Base-by-base conservation (phyloP, 2,329 filamentous ascomycete species). In the Clonostachys sp. region DNA sequence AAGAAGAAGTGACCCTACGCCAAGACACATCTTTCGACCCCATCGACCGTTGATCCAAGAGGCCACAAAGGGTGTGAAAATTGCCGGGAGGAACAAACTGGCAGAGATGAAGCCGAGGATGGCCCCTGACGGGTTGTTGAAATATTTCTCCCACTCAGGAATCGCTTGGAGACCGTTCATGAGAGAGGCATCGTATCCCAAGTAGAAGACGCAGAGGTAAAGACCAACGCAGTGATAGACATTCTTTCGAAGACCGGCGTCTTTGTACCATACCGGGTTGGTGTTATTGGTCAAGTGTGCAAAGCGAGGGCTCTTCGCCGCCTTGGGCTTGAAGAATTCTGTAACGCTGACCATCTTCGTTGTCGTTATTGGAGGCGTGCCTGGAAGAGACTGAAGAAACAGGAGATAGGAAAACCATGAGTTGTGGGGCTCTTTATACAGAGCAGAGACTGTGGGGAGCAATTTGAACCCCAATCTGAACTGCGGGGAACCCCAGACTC, bases 11-110 rank as follows among this genome's bases (percentile, higher is more conserved):
- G 53, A 57, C 8, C 59, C 60, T 5, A 59, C 49, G 14, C 54
- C 55, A n/a, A 62, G 56, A 16, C 53, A 58, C 51, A 52, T 51
- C 34, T 55, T 51, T 7, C 60, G 47, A 5, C 60, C 60, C n/a
- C 53, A 54, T 38, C 46, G 48, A 34, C 61, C 54, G n/a, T 53
- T 59, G 13, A 59, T 51, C 44, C 51, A 59, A 2, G 56, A 57
- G 1, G 57, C 57, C 41, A 59, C 47, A 1, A 54, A 51, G 16
- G 53, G 48, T 3, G 53, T 51, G 35, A 64, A 62, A 18, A 77
- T 60, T 17, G 66, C 68, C 46, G 73, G 73, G 16, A 76, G 61
- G 17, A 68, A 68, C 62, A 73, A 69, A 56, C 73, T 72, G 41
- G 66, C 67, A 43, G 49, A 55, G 48, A 59, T 53, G 18, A 60